Conservation (phyloP, 2,329 filamentous ascomycete species). For the Verticillium zaregamsianum region DNA sequence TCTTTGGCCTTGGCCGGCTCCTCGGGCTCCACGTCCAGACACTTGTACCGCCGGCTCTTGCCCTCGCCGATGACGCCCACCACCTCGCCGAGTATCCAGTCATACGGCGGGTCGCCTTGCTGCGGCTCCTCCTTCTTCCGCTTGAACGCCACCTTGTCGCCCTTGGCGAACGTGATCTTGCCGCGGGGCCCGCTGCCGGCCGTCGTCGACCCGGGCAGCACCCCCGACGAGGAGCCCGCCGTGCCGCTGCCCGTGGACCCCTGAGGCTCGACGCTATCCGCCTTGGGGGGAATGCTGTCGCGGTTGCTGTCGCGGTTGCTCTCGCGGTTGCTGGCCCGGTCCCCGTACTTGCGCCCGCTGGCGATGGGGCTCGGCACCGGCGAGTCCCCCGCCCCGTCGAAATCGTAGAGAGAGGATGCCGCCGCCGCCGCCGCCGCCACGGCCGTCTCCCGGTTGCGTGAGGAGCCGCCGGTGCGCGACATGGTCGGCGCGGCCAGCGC, state of each 20-base stretch:
- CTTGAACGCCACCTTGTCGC: conserved; percentile 65
- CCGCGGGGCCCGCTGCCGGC: conserved; percentile 14
- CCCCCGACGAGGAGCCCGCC: conserved; percentile 18
- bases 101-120: conserved; percentile 41
- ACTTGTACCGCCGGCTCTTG: conserved; percentile 73
- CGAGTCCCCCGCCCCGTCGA: conserved; percentile 40
- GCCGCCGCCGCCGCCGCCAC: conserved; percentile 13
- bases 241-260: conserved; percentile 31
- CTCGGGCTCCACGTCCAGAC: conserved; percentile 76
- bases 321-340: conserved; percentile 31
- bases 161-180: conserved; percentile 55
- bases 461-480: conserved; percentile 12
- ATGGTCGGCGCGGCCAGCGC: conserved; percentile 14
- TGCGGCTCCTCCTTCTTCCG: conserved; percentile 43
- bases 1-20: conserved; percentile 61
- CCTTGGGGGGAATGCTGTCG: conserved; percentile 50
- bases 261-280: conserved; percentile 53
- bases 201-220: background rate
- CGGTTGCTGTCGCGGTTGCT: conserved; percentile 41
- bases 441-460: conserved; percentile 5
- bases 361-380: conserved; percentile 40
- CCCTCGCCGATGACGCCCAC: conserved; percentile 71
- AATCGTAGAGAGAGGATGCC: conserved; percentile 36
- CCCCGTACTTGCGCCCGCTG: conserved; percentile 26
- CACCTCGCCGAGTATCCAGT: conserved; percentile 76